Conservation (phyloP, 352 stramenopile genomes). For the Pythium aquatile region DNA sequence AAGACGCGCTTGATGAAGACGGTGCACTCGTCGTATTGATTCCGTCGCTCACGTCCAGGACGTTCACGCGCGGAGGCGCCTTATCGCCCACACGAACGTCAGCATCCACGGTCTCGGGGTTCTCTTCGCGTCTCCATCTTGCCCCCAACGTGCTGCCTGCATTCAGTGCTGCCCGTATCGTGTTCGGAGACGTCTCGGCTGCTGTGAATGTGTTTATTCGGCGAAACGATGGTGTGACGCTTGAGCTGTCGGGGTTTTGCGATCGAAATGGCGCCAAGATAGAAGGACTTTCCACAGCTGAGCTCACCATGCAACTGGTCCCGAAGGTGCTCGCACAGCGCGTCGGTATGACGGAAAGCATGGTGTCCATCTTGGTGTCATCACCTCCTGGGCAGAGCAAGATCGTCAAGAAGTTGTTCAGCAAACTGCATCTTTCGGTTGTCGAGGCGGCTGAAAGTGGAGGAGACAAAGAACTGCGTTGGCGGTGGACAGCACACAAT, state of each 20-base stretch:
- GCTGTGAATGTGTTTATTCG: conserved; percentile 16
- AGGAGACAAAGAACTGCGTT: conserved; percentile 9
- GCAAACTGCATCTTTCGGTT: conserved; percentile 14
- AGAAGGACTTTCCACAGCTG: neutral
- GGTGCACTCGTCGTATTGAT: conserved; percentile 15
- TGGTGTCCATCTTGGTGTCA: conserved; percentile 25
- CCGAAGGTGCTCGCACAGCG: conserved; percentile 6
- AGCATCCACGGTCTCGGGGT: neutral
- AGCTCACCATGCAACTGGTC: conserved; percentile 9
- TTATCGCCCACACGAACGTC: neutral
- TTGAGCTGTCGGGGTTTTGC: conserved; percentile 19
- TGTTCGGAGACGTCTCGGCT: conserved; percentile 17
- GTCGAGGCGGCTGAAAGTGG: neutral
- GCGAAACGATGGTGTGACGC: conserved; percentile 9
- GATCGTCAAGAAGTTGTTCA: conserved; percentile 25
- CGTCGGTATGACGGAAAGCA: conserved; percentile 26
- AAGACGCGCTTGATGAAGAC: conserved; percentile 17
- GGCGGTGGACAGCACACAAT: conserved; percentile 18
- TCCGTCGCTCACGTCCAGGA: neutral
- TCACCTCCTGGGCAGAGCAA: conserved; percentile 19
- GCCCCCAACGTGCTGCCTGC: neutral
- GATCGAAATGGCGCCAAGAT: conserved; percentile 3
- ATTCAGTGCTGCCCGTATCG: conserved; percentile 12
- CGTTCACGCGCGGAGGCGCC: neutral
- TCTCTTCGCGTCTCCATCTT: neutral